Percentiles rank a stretch among this genome's conserved stretches.
Evolutionary conservation across 768 basidiomycete genomes (phyloP).

Genomic region (Suillus brevipes): DNA sequence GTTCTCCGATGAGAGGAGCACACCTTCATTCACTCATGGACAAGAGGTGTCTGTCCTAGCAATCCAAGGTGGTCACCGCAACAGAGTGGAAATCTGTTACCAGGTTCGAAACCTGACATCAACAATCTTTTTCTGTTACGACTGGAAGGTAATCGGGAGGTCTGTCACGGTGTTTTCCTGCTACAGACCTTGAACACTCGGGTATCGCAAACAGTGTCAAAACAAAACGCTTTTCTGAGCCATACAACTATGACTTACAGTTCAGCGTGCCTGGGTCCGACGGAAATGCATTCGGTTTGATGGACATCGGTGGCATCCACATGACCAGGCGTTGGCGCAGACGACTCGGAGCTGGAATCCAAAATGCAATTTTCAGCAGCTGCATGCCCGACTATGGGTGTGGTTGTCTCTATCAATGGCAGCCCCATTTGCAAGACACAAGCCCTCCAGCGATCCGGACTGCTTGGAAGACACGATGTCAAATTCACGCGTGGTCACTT

Average conservation of each 20-base stretch:
- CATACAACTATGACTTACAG: background rate
- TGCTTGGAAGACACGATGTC: background rate
- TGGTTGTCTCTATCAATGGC: background rate
- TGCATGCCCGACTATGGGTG: background rate
- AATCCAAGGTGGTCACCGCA: background rate
- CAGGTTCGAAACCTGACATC: too few relatives aligned
- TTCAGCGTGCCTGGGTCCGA: background rate
- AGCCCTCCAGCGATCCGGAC: background rate
- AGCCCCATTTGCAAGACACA: background rate
- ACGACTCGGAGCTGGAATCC: background rate
- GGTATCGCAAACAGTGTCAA: background rate
- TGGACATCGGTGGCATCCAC: background rate
- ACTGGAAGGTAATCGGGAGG: background rate
- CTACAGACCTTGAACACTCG: background rate
- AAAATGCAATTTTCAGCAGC: background rate
- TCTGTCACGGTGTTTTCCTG: background rate
- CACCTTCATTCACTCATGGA: background rate
- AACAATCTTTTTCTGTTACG: too few relatives aligned
- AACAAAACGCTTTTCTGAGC: background rate
- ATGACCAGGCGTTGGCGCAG: background rate
- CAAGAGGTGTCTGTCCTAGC: background rate
- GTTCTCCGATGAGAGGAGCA: background rate
- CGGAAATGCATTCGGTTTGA: background rate
- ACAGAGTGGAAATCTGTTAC: background rate
- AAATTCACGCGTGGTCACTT: background rate